phyloP scores from a whole-genome alignment of 768 basidiomycete genomes.

The Amanita subjunquillea region DNA sequence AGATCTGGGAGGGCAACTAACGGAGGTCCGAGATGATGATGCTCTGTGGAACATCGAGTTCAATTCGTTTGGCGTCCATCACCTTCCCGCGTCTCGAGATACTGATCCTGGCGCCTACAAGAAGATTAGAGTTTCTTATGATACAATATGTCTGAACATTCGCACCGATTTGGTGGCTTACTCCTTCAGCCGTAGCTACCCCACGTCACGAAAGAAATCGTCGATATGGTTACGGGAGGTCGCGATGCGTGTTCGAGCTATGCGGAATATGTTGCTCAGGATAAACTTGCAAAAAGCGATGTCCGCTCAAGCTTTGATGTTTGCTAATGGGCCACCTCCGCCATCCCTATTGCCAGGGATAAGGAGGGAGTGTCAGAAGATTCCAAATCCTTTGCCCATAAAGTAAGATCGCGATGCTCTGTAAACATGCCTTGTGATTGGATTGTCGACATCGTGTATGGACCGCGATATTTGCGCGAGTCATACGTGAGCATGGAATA shows the following conservation, averaged over 20 bases:
- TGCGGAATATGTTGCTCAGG: not conserved
- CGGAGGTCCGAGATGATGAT: not conserved
- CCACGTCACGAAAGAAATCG: slow-evolving; percentile 80
- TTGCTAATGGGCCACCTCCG: slow-evolving; percentile 74
- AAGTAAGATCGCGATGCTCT: too few species aligned
- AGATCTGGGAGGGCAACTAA: slow-evolving; percentile 41
- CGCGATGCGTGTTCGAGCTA: slow-evolving; percentile 79
- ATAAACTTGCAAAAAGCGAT: not conserved
- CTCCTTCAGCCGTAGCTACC: slow-evolving; percentile 52
- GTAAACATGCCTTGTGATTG: too few species aligned
- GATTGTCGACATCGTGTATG: too few species aligned
- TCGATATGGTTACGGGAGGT: slow-evolving; percentile 91
- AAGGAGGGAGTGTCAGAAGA: too few species aligned
- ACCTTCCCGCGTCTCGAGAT: slow-evolving; percentile 58
- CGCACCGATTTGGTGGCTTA: slow-evolving; percentile 78
- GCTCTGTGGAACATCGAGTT: slow-evolving; percentile 58
- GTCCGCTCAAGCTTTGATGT: slow-evolving; percentile 74
- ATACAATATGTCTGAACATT: not conserved
- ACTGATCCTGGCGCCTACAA: slow-evolving; percentile 73
- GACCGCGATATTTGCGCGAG: too few species aligned
- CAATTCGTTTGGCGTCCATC: not conserved
- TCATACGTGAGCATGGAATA: too few species aligned
- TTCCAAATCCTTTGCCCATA: too few species aligned
- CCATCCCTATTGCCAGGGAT: slow-evolving; percentile 98
- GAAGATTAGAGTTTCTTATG: not conserved